Evolutionary conservation across 331 rosid genomes (phyloP), one percentile per base, ranked within the genome.

Genomic region (Saraca asoca): DNA sequence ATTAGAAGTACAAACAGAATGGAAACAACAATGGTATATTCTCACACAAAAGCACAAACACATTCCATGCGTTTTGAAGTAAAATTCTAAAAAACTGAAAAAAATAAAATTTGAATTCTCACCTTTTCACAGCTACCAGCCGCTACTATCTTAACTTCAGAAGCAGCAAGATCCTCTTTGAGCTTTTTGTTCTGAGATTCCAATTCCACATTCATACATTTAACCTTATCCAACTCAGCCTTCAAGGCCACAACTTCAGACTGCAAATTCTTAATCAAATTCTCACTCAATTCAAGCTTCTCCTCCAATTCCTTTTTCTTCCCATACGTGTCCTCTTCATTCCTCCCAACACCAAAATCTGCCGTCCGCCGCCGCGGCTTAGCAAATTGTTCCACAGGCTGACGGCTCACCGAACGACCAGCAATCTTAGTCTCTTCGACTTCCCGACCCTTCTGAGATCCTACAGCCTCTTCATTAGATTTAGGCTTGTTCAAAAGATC

Each of bases 191-290:
- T 91, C 43, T 77, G 85, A 38, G 83, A 72, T 71, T 81, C 85
- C 68, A 91, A 78, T 74, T 86, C 90, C 57, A 80, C 15, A 17
- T 89, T 88, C 61, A 79, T 73, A 54, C 78, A 75, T 39, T 68
- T 84, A 51, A 84, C 80, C 69, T 70, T 78, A 31, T 78, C 86
- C 89, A 92, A 78, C 72, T 87, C 96, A 17, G 73, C 89, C 75
- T 82, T 87, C 91, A 92, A 76, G 0, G 42, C 79, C 42, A 66
- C 51, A 60, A 92, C 77, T 62, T 87, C 86, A 62, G 81, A 75
- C 77, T 82, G 78, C 81, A 89, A 82, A 75, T 43, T 64, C 75
- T 68, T 73, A 45, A 85, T 77, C 90, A 87, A 79, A 75, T 50
- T 73, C 70, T 88, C 90, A 19, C 84, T 79, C 67, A 65, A 17